These are phyloP conservation scores for Thalassia testudinum DNA, from an alignment of 116 monocot genomes.

Conservation along the genomic window DNA sequence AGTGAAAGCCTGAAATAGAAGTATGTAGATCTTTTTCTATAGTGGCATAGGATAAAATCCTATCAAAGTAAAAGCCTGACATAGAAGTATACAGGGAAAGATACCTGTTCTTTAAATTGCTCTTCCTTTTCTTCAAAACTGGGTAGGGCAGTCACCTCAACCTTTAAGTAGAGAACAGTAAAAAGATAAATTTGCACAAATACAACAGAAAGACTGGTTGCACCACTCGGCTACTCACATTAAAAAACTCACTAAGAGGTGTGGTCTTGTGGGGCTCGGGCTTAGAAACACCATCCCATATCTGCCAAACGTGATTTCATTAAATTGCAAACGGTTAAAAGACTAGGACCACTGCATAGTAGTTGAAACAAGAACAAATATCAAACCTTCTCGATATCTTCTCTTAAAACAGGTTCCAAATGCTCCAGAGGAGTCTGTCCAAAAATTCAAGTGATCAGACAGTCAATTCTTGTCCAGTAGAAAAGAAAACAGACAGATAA, in stretches of 20 bases:
- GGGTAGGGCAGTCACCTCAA: slow-evolving; percentile 82
- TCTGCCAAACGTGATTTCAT: slow-evolving; percentile 24
- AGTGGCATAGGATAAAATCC: no score
- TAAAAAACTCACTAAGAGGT: slow-evolving; percentile 88
- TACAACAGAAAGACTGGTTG: not conserved
- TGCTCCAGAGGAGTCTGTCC: slow-evolving; percentile 79
- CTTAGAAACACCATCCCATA: slow-evolving; percentile 85
- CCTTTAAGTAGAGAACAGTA: slow-evolving; percentile 19
- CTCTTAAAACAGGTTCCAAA: slow-evolving; percentile 86
- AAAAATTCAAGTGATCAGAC: not conserved
- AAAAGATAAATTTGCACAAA: not conserved
- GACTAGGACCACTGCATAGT: not conserved
- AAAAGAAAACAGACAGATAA: no score
- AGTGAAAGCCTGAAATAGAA: no score
- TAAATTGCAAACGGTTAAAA: not conserved
- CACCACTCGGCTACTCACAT: slow-evolving; percentile 32
- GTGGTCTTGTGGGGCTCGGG: slow-evolving; percentile 76
- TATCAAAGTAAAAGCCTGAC: no score
- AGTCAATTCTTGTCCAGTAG: no score
- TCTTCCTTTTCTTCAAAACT: slow-evolving; percentile 97
- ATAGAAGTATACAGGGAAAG: no score
- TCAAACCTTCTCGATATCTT: slow-evolving; percentile 95
- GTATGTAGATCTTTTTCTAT: no score
- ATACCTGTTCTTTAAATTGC: slow-evolving; percentile 79
- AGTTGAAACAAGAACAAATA: not conserved